Evolutionary conservation across 805 yeast species (phyloP).

Genomic region (Saccharomyces mikatae): DNA sequence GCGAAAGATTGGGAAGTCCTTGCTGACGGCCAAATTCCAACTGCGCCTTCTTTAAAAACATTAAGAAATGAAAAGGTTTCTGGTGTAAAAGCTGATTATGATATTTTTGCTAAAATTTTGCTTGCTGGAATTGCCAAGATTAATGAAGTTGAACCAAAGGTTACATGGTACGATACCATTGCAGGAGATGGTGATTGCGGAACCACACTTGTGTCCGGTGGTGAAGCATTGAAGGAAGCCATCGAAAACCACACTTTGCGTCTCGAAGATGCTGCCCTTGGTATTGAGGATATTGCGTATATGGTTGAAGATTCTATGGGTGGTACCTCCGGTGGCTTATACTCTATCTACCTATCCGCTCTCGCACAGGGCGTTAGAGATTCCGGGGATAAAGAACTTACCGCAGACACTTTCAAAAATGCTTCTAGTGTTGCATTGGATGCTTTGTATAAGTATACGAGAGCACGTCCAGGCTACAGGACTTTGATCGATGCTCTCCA

Average conservation of each 20-base stretch:
- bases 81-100: slow-evolving; percentile 21
- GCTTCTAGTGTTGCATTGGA: slow-evolving; percentile 49
- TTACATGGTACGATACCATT: slow-evolving; percentile 69
- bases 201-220: slow-evolving; percentile 65
- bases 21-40: slow-evolving; percentile 14
- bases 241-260: slow-evolving; percentile 10
- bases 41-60: slow-evolving; percentile 20
- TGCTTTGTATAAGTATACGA: slow-evolving; percentile 69
- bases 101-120: slow-evolving; percentile 11
- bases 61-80: slow-evolving; percentile 16
- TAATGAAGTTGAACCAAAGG: slow-evolving; percentile 38
- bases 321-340: slow-evolving; percentile 86
- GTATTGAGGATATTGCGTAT: slow-evolving; percentile 59
- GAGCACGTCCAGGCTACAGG: slow-evolving; percentile 79
- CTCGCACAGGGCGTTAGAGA: slow-evolving; percentile 39
- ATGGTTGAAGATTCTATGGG: slow-evolving; percentile 82
- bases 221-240: slow-evolving; percentile 9
- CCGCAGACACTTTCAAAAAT: slow-evolving; percentile 30
- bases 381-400: slow-evolving; percentile 19
- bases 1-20: slow-evolving; percentile 63
- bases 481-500: slow-evolving; percentile 77
- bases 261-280: slow-evolving; percentile 34
- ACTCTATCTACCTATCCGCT: slow-evolving; percentile 71
- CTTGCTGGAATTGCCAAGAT: slow-evolving; percentile 11
- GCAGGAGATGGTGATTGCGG: slow-evolving; percentile 95